A percentile compares a stretch with the other conserved stretches of the same genome.
Evolutionary conservation across 768 basidiomycete genomes (phyloP).

Genomic region (Asterophora parasitica): DNA sequence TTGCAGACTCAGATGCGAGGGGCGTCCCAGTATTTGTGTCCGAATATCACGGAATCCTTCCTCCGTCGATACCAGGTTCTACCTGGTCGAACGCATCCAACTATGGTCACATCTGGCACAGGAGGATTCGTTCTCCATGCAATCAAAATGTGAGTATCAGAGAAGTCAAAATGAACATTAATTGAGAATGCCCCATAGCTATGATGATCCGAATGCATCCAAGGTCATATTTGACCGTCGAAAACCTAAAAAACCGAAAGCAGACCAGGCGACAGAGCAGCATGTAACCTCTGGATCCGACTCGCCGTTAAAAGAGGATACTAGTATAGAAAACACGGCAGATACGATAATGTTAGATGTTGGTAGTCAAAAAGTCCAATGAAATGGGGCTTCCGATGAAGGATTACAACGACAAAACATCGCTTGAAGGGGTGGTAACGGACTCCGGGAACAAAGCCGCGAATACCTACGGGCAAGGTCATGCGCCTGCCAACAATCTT

Average conservation of each 20-base stretch:
- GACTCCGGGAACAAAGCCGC: slow-evolving; percentile 21
- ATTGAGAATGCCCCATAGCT: slow-evolving; percentile 30
- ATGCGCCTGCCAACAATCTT: not conserved
- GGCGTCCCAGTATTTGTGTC: slow-evolving; percentile 64
- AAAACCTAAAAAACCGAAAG: slow-evolving; percentile 32
- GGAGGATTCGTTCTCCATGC: slow-evolving; percentile 86
- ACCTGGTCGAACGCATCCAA: slow-evolving; percentile 95
- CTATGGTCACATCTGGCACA: slow-evolving; percentile 85
- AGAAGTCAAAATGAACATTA: not conserved
- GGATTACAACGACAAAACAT: not conserved
- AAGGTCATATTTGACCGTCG: slow-evolving; percentile 47
- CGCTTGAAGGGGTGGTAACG: not conserved
- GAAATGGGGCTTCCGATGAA: slow-evolving; percentile 25
- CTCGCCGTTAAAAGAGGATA: slow-evolving; percentile 5
- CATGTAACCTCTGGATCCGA: not conserved
- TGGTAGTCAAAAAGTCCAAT: slow-evolving; percentile 6
- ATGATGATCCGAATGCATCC: slow-evolving; percentile 60
- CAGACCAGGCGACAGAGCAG: slow-evolving; percentile 8
- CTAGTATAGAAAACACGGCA: slow-evolving; percentile 4
- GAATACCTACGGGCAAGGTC: slow-evolving; percentile 21
- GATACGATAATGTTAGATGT: slow-evolving; percentile 12
- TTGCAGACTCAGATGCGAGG: slow-evolving; percentile 68
- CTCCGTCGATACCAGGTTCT: slow-evolving; percentile 88
- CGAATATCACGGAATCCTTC: slow-evolving; percentile 83
- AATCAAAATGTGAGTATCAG: slow-evolving; percentile 67